These are phyloP conservation scores for Buxus sempervirens DNA, from an alignment of 164 flowering plant species.

Conservation along the genomic window DNA sequence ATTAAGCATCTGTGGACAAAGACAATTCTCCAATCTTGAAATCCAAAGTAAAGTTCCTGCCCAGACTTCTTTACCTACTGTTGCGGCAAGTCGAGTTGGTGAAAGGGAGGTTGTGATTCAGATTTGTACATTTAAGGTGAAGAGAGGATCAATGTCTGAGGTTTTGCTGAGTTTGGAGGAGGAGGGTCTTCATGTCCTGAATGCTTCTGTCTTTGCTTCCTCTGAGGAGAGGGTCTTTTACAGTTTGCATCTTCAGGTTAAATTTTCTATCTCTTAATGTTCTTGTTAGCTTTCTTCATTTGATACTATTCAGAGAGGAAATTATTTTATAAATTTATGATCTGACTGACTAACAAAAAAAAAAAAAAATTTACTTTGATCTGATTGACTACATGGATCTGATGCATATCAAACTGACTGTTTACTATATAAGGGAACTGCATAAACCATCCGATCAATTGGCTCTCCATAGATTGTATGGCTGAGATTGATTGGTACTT, in stretches of 20 bases:
- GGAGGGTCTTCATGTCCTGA: slow-evolving; percentile 39
- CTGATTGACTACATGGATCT: too few relatives aligned
- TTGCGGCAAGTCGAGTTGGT: slow-evolving; percentile 29
- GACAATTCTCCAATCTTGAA: background rate
- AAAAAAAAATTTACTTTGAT: too few relatives aligned
- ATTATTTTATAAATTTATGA: too few relatives aligned
- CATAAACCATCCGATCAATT: too few relatives aligned
- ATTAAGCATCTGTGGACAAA: slow-evolving; percentile 23
- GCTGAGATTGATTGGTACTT: too few relatives aligned
- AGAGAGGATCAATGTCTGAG: slow-evolving; percentile 29
- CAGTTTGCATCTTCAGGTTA: slow-evolving; percentile 57
- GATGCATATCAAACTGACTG: too few relatives aligned
- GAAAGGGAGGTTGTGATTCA: slow-evolving; percentile 49
- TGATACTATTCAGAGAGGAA: background rate
- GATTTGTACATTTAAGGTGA: slow-evolving; percentile 25
- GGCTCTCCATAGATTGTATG: too few relatives aligned
- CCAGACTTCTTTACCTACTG: slow-evolving; percentile 8
- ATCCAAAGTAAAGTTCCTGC: background rate
- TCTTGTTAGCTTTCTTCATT: background rate
- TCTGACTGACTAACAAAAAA: too few relatives aligned
- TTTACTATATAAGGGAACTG: too few relatives aligned
- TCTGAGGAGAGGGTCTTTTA: slow-evolving; percentile 38
- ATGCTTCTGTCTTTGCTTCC: slow-evolving; percentile 46
- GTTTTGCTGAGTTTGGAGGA: slow-evolving; percentile 40
- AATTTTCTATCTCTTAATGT: background rate